Evolutionary conservation across 768 basidiomycete species (phyloP), one percentile per base, ranked within the genome.

Genomic region (Paxillus ammoniavirescens): DNA sequence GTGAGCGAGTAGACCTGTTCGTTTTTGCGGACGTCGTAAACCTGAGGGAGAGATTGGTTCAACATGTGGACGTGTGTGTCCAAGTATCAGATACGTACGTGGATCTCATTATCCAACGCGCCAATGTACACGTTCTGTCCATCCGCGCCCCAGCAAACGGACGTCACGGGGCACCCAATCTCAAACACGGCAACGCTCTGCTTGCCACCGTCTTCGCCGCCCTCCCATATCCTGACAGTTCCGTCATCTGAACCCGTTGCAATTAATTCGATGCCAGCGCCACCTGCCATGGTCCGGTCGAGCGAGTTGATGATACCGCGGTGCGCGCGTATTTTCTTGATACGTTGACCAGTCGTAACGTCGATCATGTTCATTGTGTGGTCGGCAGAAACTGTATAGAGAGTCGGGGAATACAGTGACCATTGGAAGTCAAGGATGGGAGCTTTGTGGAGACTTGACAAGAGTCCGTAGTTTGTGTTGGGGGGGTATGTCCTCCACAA

Each of bases 81-180:
- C 10, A 33, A 35, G 7, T 12, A 17, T 6, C 8, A 43, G 15
- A 46, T 12, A 79, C 89, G 59, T 64, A 96, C 94, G 67, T 98
- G 94, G 56, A 99, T 87, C 69, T 93, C 93, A 61, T 99, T 99
- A 72, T 99, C 96, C 63, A 98, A 71, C 13, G 91, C 93, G 5
- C 88, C 95, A n/a, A 92, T 82, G 60, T 92, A 99, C 33, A 97
- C 79, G 54, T 83, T 88, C 54, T 89, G 80, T 2, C 93, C 97
- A 65, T 99, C 97, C 17, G 83, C 84, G 67, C 89, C 89, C 94
- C 91, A 98, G 61, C 87, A 88, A 0, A 95, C 95, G 1, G 88
- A 79, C 13, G 96, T 99, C 30, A 93, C 90, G 0, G 97, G 95
- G 65, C 90, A 93, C 5, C 91, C 91, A 15, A 93, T 59, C 50